Conservation (phyloP, 192 early-diverging fungal genomes). For the Backusella circina region DNA sequence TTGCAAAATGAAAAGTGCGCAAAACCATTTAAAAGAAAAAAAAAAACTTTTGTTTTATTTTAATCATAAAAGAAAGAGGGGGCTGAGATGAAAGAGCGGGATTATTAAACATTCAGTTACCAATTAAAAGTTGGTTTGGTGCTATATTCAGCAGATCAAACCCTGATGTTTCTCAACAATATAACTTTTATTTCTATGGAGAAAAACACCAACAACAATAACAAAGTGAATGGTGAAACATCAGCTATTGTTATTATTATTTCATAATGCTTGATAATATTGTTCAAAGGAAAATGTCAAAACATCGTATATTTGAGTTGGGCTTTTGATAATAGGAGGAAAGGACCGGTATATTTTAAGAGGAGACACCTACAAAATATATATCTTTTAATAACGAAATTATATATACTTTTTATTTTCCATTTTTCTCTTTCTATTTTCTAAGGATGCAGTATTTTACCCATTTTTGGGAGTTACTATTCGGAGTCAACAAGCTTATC, state of each 20-base stretch:
- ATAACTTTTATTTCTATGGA: background rate
- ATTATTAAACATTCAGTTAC: background rate
- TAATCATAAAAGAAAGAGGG: background rate
- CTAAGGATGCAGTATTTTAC: too few relatives aligned
- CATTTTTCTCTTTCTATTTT: too few relatives aligned
- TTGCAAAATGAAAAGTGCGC: background rate
- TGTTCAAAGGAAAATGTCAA: background rate
- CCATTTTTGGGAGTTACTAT: too few relatives aligned
- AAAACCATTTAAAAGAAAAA: background rate
- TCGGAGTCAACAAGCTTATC: too few relatives aligned
- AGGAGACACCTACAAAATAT: background rate
- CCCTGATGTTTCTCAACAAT: background rate
- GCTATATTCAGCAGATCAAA: background rate
- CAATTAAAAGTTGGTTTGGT: background rate
- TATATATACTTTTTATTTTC: too few relatives aligned
- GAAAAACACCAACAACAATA: too few relatives aligned
- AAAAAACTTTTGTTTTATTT: background rate
- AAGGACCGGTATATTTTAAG: background rate
- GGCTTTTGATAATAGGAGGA: background rate
- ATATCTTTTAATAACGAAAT: background rate
- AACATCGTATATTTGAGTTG: background rate
- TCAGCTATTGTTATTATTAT: background rate
- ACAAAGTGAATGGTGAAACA: background rate
- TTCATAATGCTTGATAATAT: background rate
- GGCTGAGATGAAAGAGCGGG: background rate